phyloP scores from a whole-genome alignment of 139 green algal genomes.

The Chlorella sorokiniana region DNA sequence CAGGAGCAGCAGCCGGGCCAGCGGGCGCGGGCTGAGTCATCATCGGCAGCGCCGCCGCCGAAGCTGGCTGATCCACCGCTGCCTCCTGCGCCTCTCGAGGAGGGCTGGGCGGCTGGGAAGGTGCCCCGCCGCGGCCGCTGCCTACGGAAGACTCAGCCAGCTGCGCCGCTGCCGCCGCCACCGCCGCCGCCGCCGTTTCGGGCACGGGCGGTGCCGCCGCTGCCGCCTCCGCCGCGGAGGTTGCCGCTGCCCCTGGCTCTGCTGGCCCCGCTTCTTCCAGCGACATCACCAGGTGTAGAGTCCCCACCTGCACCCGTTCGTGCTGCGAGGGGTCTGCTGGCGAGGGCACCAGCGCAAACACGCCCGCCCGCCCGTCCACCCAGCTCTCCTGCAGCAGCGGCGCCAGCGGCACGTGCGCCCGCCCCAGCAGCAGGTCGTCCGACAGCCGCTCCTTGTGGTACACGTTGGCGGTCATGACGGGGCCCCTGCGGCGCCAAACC shows the following conservation, averaged over 20 bases:
- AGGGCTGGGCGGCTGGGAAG: no score
- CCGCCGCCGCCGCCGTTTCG: background rate
- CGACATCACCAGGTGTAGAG: conserved; percentile 37
- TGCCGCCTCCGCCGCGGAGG: background rate
- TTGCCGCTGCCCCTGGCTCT: background rate
- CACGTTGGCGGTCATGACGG: conserved; percentile 39
- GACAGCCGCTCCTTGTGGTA: conserved; percentile 39
- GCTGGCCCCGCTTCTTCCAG: conserved; percentile 46
- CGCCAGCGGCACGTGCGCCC: conserved; percentile 40
- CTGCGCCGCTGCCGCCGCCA: background rate
- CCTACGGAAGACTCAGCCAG: background rate
- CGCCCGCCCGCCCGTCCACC: conserved; percentile 50
- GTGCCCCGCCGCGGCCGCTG: no score
- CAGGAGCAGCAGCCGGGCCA: background rate
- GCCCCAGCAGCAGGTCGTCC: conserved; percentile 44
- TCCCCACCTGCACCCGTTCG: conserved; percentile 38
- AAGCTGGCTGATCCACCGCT: background rate
- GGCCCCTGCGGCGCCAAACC: background rate
- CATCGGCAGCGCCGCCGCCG: no score
- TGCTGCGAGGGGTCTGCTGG: background rate
- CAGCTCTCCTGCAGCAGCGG: conserved; percentile 52
- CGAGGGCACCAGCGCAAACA: conserved; percentile 34
- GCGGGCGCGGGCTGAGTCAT: background rate
- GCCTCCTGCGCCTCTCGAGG: no score
- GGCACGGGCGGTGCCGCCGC: background rate